Percentiles rank a stretch among this genome's conserved stretches.
phyloP scores from a whole-genome alignment of 2,329 filamentous ascomycete genomes.

The Tolypocladium paradoxum region DNA sequence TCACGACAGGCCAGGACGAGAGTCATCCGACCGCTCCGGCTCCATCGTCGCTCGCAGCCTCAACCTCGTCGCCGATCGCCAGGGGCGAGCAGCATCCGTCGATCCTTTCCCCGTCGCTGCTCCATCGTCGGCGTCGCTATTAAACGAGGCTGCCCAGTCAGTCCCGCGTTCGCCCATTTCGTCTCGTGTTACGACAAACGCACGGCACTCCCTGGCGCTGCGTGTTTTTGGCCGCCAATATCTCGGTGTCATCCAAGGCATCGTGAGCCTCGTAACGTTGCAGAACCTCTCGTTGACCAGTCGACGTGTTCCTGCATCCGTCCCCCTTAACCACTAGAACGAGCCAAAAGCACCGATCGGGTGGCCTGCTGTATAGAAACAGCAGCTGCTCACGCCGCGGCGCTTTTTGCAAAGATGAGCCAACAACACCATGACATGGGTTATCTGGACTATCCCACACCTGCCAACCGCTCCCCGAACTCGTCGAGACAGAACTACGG shows the following conservation, averaged over 20 bases:
- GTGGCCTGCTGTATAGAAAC: conserved; percentile 12
- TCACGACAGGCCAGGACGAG: not conserved
- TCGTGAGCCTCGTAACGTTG: not conserved
- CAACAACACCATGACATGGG: conserved; percentile 50
- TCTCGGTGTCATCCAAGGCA: not conserved
- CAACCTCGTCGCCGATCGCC: not conserved
- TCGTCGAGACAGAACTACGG: conserved; percentile 52
- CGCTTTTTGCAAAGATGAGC: conserved; percentile 20
- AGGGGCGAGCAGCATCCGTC: not conserved
- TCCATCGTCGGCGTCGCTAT: not conserved
- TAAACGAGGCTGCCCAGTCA: not conserved
- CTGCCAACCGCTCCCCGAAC: conserved; percentile 55
- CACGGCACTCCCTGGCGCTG: not conserved
- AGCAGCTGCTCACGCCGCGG: conserved; percentile 11
- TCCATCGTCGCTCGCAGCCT: not conserved
- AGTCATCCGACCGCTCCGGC: not conserved
- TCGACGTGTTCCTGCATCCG: conserved; percentile 2
- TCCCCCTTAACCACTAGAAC: conserved; percentile 2
- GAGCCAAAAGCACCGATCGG: conserved; percentile 1
- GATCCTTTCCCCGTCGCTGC: not conserved
- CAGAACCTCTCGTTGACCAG: not conserved
- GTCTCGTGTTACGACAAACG: not conserved
- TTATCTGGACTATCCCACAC: conserved; percentile 57
- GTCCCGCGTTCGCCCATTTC: not conserved
- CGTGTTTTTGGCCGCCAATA: not conserved